Base-by-base conservation (phyloP, 176 grass and related monocot species). In the Rhynchospora breviuscula region DNA sequence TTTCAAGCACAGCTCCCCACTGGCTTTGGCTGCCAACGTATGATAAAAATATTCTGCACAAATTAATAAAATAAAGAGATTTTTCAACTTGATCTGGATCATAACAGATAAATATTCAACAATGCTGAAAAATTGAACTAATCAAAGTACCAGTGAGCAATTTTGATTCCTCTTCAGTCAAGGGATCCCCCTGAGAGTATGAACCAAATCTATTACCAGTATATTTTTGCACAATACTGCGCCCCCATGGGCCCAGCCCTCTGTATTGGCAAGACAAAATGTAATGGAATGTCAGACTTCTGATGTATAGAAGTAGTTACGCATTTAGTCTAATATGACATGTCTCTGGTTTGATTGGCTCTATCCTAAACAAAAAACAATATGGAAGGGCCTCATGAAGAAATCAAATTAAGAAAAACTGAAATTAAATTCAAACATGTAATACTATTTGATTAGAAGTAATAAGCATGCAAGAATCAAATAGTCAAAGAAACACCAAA, bases 1-100 rank as follows among this genome's bases (percentile, higher is more conserved):
- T 68, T 89, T 89, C 79, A 89, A 86, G 59, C 87, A 89, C 56
- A 89, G 83, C 53, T 89, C 87, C 25, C 87, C 87, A 83, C 87
- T 85, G 49, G 87, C 78, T 85, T 83, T 89, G 63, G 87, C 87
- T 54, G 87, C 87, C 60, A 78, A 69, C 14, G 87, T 89, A 69
- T 89, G 87, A 81, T 89, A 89, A 8, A 79, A 31, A 59, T 89
- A 89, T 57, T 89, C 87, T 89, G 67, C 45, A 86, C 22, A 59
- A 51, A 67, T n/a, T n/a, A n/a, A n/a, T 70, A 22, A 81, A 85
- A 53, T 63, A 66, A 15, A 63, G 10, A 83, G 26, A 62, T 19
- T 11, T n/a, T 21, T 14, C 26, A 23, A 68, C 21, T 79, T 56
- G 25, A 60, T 14, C 13, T 17, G 62, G 22, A 70, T 59, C n/a